Evolutionary conservation across 306 rosid species (phyloP), one percentile per base, ranked within the genome.

Genomic region (Casuarina equisetifolia): DNA sequence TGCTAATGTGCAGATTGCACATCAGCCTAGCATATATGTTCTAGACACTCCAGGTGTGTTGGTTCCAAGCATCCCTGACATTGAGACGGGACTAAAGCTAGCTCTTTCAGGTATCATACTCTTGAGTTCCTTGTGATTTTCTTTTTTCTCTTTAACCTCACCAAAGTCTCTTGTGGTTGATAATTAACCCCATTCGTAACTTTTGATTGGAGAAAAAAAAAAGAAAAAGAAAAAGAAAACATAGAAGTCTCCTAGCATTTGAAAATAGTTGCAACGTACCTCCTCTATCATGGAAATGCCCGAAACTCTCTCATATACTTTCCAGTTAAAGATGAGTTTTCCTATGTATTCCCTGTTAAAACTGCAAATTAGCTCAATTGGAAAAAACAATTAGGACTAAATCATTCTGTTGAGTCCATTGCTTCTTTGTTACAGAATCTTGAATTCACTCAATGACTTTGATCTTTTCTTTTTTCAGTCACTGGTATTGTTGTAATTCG

Each of bases 41-140:
- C 85, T 94, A 45, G 94, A 94, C 85, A 91, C 93, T 74, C 98
- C 98, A 6, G 98, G 98, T 83, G 97, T 94, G n/a, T 75, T 94
- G 76, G 97, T 94, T 83, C 97, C 97, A 4, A 94, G 91, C 62
- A 94, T 91, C 74, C 86, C 96, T 13, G 90, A 94, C 80, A 89
- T 90, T 25, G 98, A 94, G 86, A 94, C 95, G 5, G 98, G 98
- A 59, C 76, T 94, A 67, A 90, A 90, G 89, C 89, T 94, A 80
- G 96, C 98, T 77, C 98, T 94, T 81, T 86, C 97, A 82, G 98
- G 98, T 90, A 78, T 73, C 54, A 50, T 78, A 69, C 43, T 69
- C 70, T 42, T 76, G 5, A 54, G 0, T 0, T 25, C 32, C 32
- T 25, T 25, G 32, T 25, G 32, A 0, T 25, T 25, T 25, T 25